Conservation (phyloP, 139 green algal genomes). For the Micromonas commoda region DNA sequence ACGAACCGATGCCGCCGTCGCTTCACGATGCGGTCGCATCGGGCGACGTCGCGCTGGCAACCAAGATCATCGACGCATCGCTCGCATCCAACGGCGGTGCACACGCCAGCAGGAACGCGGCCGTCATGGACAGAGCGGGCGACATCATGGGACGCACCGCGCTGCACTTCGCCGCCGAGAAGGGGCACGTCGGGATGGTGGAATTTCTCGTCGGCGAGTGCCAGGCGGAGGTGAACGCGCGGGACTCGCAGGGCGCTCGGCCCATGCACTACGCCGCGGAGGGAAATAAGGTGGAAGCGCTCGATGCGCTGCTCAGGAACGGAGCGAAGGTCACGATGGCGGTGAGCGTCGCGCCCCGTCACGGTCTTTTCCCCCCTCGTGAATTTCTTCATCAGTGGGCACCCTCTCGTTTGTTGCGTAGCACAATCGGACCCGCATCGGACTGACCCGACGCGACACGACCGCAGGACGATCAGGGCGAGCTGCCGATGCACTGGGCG, state of each 20-base stretch:
- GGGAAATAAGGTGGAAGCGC: neutral
- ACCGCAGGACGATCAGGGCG: neutral
- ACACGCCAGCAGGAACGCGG: too few relatives aligned
- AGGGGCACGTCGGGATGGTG: neutral
- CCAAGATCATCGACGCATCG: too few relatives aligned
- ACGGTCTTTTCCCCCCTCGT: too few relatives aligned
- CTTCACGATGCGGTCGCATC: too few relatives aligned
- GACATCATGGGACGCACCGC: neutral
- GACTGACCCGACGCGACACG: too few relatives aligned
- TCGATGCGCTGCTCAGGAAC: neutral
- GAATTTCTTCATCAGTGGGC: too few relatives aligned
- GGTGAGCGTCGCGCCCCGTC: too few relatives aligned
- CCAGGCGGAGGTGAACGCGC: neutral
- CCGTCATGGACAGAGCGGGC: neutral
- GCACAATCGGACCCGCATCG: too few relatives aligned
- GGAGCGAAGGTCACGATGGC: neutral
- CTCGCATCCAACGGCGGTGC: too few relatives aligned
- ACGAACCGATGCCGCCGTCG: too few relatives aligned
- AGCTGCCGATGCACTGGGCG: neutral
- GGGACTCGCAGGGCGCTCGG: neutral
- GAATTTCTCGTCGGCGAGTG: neutral
- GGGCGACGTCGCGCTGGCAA: too few relatives aligned
- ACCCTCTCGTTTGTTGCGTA: too few relatives aligned
- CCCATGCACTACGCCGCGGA: neutral
- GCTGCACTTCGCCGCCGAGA: neutral